phyloP scores from a whole-genome alignment of 2,329 filamentous ascomycete species.

The Aureobasidium melanogenum region DNA sequence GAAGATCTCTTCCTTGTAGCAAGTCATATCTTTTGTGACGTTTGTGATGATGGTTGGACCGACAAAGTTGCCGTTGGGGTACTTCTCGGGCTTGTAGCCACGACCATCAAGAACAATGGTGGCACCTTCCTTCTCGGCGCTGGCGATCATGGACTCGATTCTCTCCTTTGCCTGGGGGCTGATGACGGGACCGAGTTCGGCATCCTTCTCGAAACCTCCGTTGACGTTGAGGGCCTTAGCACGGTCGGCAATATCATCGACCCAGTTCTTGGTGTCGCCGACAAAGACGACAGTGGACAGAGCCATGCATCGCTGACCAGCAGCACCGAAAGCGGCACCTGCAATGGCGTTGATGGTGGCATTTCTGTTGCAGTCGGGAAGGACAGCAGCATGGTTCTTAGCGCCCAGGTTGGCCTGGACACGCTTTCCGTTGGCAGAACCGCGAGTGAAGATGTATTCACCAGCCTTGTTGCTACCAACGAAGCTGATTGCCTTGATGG shows the following conservation, averaged over 20 bases:
- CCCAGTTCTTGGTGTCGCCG: conserved; percentile 76
- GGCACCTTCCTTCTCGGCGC: conserved; percentile 70
- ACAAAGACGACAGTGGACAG: conserved; percentile 76
- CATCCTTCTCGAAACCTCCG: conserved; percentile 71
- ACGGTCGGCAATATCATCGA: conserved; percentile 66
- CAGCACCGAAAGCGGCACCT: conserved; percentile 76
- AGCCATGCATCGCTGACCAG: conserved; percentile 81
- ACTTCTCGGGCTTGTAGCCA: conserved; percentile 64
- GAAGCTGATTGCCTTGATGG: conserved; percentile 80
- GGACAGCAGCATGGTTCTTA: conserved; percentile 79
- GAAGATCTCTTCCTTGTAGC: conserved; percentile 81
- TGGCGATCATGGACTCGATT: conserved; percentile 67
- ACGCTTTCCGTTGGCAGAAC: conserved; percentile 76
- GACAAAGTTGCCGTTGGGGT: conserved; percentile 76
- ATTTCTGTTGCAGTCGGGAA: conserved; percentile 86
- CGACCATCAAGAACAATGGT: conserved; percentile 76
- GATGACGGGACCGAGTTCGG: conserved; percentile 76
- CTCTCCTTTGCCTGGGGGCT: conserved; percentile 68
- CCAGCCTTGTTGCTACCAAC: conserved; percentile 82
- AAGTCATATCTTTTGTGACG: conserved; percentile 71
- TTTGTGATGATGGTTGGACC: conserved; percentile 76
- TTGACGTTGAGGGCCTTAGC: conserved; percentile 66
- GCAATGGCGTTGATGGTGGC: conserved; percentile 77
- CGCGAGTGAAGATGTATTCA: conserved; percentile 74
- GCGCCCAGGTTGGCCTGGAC: conserved; percentile 81